Percentiles rank a stretch among this genome's conserved stretches.
Conservation (phyloP, 441 rosid species). For the Erodium trifolium region DNA sequence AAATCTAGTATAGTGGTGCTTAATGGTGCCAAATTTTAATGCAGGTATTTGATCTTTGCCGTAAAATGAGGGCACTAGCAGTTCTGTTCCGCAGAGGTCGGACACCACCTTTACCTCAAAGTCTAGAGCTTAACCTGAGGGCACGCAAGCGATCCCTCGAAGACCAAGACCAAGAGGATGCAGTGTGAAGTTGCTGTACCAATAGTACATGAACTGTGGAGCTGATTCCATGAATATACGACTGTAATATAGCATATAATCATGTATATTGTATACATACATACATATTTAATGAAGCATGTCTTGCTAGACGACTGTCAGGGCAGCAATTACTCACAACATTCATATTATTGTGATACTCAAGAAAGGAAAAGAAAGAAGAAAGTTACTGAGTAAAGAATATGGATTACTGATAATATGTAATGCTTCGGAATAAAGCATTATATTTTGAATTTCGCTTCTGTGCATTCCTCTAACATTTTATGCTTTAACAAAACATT, state of each 20-base stretch:
- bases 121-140: constrained; percentile 74
- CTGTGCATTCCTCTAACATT: no score
- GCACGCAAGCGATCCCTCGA: constrained; percentile 91
- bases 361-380: neutral
- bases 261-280: constrained; percentile 6
- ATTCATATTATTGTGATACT: neutral
- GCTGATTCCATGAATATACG: neutral
- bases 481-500: no score
- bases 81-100: constrained; percentile 84
- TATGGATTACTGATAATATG: no score
- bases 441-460: no score
- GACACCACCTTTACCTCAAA: constrained; percentile 81
- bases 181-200: constrained; percentile 15
- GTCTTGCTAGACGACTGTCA: neutral
- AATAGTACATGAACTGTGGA: neutral
- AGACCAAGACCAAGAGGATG: constrained; percentile 42
- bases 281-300: neutral
- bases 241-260: constrained; percentile 2
- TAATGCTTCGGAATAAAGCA: no score
- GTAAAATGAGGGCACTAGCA: constrained; percentile 72
- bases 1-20: neutral
- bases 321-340: neutral
- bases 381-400: no score
- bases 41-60: constrained; percentile 89
- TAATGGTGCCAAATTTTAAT: constrained; percentile 10